These are phyloP conservation scores for Malbranchea zuffiana DNA, from an alignment of 2,329 filamentous ascomycete species.

Conservation along the genomic window DNA sequence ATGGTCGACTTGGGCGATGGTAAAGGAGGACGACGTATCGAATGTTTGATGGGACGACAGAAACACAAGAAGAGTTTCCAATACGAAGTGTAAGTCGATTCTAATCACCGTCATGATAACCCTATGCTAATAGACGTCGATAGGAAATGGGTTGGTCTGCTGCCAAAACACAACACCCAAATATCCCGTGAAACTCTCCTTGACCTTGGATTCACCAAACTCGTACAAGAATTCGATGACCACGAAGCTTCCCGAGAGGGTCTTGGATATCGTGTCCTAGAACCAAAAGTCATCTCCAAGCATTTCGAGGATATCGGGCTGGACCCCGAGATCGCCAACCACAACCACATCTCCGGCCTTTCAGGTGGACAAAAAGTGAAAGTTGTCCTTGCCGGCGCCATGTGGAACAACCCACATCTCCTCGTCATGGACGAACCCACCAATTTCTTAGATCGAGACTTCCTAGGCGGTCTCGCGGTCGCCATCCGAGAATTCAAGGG, in stretches of 20 bases:
- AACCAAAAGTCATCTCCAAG: constrained; percentile 88
- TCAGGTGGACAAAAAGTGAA: constrained; percentile 98
- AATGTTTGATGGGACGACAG: constrained; percentile 85
- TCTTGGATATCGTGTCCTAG: constrained; percentile 86
- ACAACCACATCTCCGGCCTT: constrained; percentile 93
- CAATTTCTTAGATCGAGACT: constrained; percentile 98
- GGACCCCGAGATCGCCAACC: constrained; percentile 95
- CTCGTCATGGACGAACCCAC: constrained; percentile 97
- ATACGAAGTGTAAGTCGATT: constrained; percentile 72
- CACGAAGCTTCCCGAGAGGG: constrained; percentile 98
- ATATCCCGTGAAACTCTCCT: constrained; percentile 85
- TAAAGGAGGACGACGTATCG: constrained; percentile 63
- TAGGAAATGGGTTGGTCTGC: constrained; percentile 74
- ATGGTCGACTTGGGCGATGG: constrained; percentile 76
- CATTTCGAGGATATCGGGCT: constrained; percentile 96
- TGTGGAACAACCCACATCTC: constrained; percentile 99
- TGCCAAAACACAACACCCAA: constrained; percentile 88
- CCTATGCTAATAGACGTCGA: constrained; percentile 20
- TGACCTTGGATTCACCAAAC: constrained; percentile 78
- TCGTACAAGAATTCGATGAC: constrained; percentile 96
- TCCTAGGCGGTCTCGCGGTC: constrained; percentile 88
- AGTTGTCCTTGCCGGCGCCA: constrained; percentile 87
- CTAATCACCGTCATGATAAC: background rate
- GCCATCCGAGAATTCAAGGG: constrained; percentile 97
- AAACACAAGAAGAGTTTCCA: constrained; percentile 99